phyloP scores from a whole-genome alignment of 2,329 filamentous ascomycete genomes.

The Penicillium sp. region DNA sequence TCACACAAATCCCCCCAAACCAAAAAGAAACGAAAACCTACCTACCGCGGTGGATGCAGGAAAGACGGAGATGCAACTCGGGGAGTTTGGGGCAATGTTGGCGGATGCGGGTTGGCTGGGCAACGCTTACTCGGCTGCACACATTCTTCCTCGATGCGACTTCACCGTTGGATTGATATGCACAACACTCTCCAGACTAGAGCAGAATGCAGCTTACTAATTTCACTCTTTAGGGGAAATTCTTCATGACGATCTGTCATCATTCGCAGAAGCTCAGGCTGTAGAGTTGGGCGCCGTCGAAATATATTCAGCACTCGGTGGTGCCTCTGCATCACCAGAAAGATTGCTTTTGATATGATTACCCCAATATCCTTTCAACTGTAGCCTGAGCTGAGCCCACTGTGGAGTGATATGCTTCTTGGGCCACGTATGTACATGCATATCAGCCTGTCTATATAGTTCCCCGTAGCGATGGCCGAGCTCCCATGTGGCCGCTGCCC shows the following conservation, averaged over 20 bases:
- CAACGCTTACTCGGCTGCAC: neutral
- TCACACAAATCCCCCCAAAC: constrained; percentile 14
- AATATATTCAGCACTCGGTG: no score
- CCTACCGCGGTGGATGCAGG: constrained; percentile 21
- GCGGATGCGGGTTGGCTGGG: constrained; percentile 9
- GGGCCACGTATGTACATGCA: neutral
- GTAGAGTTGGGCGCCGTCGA: no score
- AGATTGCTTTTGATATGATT: neutral
- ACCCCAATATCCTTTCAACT: neutral
- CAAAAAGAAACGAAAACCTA: constrained; percentile 16
- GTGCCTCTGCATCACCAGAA: neutral
- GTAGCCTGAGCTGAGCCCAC: neutral
- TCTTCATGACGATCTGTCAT: no score
- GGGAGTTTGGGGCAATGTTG: constrained; percentile 7
- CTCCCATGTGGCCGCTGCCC: constrained; percentile 13
- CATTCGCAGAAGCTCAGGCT: no score
- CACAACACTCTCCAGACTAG: no score
- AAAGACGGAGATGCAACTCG: constrained; percentile 13
- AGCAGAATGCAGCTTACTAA: no score
- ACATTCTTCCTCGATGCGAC: constrained; percentile 1
- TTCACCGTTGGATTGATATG: no score
- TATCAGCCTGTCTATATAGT: neutral
- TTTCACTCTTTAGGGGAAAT: no score
- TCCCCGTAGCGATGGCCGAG: neutral
- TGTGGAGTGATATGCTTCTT: neutral